Evolutionary conservation across 148 eudicot genomes (phyloP), one percentile per base, ranked within the genome.

Genomic region (Diospyros kaki): DNA sequence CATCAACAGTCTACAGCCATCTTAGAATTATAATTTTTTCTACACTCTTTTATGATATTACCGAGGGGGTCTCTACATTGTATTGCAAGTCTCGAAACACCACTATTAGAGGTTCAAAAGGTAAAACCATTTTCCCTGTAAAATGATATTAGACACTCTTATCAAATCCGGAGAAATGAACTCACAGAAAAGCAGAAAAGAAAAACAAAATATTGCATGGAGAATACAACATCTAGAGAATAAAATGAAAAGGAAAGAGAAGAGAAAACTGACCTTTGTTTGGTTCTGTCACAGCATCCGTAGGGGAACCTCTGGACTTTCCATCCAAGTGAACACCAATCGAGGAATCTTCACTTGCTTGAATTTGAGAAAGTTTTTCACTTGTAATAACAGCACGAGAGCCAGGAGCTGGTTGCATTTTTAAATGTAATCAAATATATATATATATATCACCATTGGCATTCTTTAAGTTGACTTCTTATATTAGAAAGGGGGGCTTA

Each of bases 81-180:
- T 93, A 93, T 65, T 88, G 91, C 76, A 93, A 76, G 73, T 89
- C 85, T 73, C 73, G 85, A 80, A 93, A 93, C 40, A 79, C 75
- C 13, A 93, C 65, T 18, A 85, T 78, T 9, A 89, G 76, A 43
- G 96, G 96, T 73, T 82, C 85, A 75, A 93, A 93, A 77, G 98
- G 96, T 75, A 93, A 77, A 73, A 86, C 84, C 86, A 88, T 73
- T 70, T 73, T 84, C 18, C 83, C 93, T 93, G 90, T 69, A 80
- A 85, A 66, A 66, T 78, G 55, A 65, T 3, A 75, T n/a, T 38
- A 73, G 64, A 39, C 64, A 51, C 42, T 69, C 3, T 18, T 40
- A 39, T 66, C 44, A 39, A 48, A 44, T 64, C 10, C 18, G 12
- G 6, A 66, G 45, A 15, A 17, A 44, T 11, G 60, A n/a, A 45